phyloP scores from a whole-genome alignment of 495 filamentous ascomycete species.

The Xylaria intraflava region DNA sequence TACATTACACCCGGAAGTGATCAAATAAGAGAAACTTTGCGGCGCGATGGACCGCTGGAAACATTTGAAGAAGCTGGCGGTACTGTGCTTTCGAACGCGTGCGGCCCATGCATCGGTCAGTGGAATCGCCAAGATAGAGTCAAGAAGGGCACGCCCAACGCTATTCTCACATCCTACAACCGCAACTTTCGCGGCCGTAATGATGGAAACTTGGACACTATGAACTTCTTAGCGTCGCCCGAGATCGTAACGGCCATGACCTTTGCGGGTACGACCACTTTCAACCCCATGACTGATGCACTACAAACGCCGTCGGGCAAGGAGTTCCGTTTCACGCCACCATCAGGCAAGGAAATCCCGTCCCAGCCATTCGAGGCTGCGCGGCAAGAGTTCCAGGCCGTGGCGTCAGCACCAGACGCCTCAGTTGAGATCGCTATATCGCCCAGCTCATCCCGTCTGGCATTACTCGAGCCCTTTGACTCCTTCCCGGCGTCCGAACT shows the following conservation, averaged over 20 bases:
- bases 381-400: conserved; percentile 66
- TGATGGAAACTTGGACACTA: conserved; percentile 89
- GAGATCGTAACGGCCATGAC: conserved; percentile 95
- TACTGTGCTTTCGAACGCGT: conserved; percentile 87
- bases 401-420: conserved; percentile 60
- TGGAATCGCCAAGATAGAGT: conserved; percentile 89
- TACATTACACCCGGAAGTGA: conserved; percentile 96
- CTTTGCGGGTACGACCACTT: conserved; percentile 86
- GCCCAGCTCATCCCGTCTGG: conserved; percentile 80
- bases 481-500: conserved; percentile 76
- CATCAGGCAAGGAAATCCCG: conserved; percentile 71
- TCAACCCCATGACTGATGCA: conserved; percentile 90
- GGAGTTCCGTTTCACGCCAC: conserved; percentile 79
- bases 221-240: conserved; percentile 97
- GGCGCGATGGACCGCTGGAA: conserved; percentile 73
- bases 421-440: conserved; percentile 63
- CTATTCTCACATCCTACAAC: conserved; percentile 96
- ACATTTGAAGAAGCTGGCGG: conserved; percentile 87
- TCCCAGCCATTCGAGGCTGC: conserved; percentile 71
- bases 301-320: conserved; percentile 75
- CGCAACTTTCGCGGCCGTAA: conserved; percentile 97
- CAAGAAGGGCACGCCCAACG: conserved; percentile 79
- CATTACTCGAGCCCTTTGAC: conserved; percentile 83
- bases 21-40: conserved; percentile 90
- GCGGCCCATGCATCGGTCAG: conserved; percentile 91